A percentile compares a stretch with the other conserved stretches of the same genome.
These are phyloP conservation scores for Microbotryum scabiosae DNA, from an alignment of 1,284 basidiomycete species.

Conservation along the genomic window DNA sequence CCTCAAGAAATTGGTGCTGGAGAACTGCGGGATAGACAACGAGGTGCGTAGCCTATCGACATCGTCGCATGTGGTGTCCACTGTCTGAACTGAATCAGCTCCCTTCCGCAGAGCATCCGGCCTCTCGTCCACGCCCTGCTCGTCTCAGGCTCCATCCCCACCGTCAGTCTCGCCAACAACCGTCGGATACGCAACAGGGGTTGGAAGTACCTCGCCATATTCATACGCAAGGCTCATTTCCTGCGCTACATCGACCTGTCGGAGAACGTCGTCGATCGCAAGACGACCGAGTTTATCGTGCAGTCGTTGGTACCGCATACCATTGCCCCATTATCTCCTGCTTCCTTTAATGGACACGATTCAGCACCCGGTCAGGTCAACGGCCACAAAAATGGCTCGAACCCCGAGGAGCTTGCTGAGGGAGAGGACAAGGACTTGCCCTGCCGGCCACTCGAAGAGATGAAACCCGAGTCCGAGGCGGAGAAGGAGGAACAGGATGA, in stretches of 20 bases:
- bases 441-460: slow-evolving; percentile 2
- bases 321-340: background rate
- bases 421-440: slow-evolving; percentile 1
- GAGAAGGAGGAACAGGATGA: background rate
- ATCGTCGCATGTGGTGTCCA: too few species aligned
- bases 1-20: slow-evolving; percentile 66
- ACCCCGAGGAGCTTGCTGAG: background rate
- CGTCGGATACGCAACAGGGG: slow-evolving; percentile 65
- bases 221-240: slow-evolving; percentile 61
- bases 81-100: background rate
- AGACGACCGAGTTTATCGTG: slow-evolving; percentile 70
- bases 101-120: slow-evolving; percentile 59
- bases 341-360: background rate
- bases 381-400: background rate
- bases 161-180: slow-evolving; percentile 80
- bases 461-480: slow-evolving; percentile 1
- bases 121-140: slow-evolving; percentile 83
- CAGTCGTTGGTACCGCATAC: slow-evolving; percentile 45
- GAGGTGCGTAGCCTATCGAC: slow-evolving; percentile 47
- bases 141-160: slow-evolving; percentile 70
- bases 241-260: slow-evolving; percentile 82
- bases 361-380: background rate
- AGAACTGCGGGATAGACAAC: slow-evolving; percentile 72
- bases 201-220: slow-evolving; percentile 73
- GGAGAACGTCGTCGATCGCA: slow-evolving; percentile 76